Evolutionary conservation across 495 filamentous ascomycete genomes (phyloP).

Genomic region (Lasiosphaeria hispida): DNA sequence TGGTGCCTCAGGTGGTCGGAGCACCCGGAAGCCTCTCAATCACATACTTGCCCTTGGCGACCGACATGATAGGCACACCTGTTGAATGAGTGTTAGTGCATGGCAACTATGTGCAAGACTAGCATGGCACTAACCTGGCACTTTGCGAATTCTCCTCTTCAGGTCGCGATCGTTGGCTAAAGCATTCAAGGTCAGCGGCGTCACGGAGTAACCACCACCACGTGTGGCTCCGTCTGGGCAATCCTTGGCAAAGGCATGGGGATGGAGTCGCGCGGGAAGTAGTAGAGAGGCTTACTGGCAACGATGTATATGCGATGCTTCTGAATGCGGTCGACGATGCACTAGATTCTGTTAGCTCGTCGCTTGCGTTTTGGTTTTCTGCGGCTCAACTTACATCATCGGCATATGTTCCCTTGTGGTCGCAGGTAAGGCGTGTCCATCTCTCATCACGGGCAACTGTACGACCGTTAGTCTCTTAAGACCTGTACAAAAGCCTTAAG

Average conservation of each 20-base stretch:
- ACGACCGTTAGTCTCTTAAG: constrained; percentile 6
- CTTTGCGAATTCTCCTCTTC: constrained; percentile 79
- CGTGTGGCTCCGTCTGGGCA: too few species aligned
- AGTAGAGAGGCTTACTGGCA: constrained; percentile 38
- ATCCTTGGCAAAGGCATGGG: too few species aligned
- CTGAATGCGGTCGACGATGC: constrained; percentile 81
- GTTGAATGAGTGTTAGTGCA: constrained; percentile 12
- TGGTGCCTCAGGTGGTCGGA: constrained; percentile 36
- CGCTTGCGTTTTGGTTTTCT: constrained; percentile 31
- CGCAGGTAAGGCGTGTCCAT: constrained; percentile 79
- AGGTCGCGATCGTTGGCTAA: constrained; percentile 78
- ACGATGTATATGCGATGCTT: constrained; percentile 81
- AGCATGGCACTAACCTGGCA: constrained; percentile 43
- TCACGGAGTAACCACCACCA: too few species aligned
- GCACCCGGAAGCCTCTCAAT: constrained; percentile 89
- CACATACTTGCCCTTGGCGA: constrained; percentile 81
- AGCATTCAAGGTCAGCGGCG: neutral
- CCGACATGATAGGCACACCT: constrained; percentile 52
- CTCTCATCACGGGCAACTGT: constrained; percentile 85
- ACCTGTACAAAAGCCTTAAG: too few species aligned
- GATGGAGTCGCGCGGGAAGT: neutral
- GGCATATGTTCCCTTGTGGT: constrained; percentile 89
- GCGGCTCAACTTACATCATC: constrained; percentile 61
- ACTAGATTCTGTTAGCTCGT: constrained; percentile 34
- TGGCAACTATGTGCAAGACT: neutral